Conservation (phyloP, 169 alveolate genomes). For the Eimeria maxima region DNA sequence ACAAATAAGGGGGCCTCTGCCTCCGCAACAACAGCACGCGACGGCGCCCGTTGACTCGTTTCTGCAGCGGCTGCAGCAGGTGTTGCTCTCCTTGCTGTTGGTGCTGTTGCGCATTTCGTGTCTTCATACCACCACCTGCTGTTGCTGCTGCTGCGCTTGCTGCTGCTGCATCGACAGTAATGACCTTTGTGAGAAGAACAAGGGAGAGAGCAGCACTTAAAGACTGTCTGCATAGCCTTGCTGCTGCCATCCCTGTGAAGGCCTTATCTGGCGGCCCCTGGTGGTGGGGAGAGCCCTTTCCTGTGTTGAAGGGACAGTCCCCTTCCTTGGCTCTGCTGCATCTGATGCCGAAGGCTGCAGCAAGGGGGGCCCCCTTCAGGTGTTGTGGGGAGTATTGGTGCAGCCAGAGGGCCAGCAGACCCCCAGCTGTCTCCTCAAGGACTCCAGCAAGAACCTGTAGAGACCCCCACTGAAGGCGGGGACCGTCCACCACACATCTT, state of each 20-base stretch:
- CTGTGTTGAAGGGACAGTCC: neutral
- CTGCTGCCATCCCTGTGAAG: neutral
- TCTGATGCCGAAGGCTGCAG: neutral
- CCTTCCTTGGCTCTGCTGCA: neutral
- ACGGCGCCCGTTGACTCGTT: too few species aligned
- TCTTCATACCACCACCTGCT: neutral
- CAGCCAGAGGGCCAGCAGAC: neutral
- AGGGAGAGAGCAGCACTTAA: neutral
- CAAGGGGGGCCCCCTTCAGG: neutral
- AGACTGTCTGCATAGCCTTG: slow-evolving; percentile 9
- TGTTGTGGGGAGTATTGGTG: slow-evolving; percentile 8
- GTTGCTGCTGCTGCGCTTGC: neutral
- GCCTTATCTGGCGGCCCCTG: neutral
- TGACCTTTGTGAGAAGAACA: neutral
- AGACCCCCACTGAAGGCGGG: neutral
- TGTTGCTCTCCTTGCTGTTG: neutral
- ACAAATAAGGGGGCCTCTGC: neutral
- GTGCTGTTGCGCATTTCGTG: neutral
- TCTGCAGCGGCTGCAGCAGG: slow-evolving; percentile 35
- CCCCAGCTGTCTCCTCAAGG: neutral
- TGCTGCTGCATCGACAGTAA: neutral
- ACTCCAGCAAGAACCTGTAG: neutral
- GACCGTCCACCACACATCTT: neutral
- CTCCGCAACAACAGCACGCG: too few species aligned
- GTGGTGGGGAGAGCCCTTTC: neutral